Evolutionary conservation across 768 basidiomycete genomes (phyloP), one percentile per base, ranked within the genome.

Genomic region (Obba rivulosa): DNA sequence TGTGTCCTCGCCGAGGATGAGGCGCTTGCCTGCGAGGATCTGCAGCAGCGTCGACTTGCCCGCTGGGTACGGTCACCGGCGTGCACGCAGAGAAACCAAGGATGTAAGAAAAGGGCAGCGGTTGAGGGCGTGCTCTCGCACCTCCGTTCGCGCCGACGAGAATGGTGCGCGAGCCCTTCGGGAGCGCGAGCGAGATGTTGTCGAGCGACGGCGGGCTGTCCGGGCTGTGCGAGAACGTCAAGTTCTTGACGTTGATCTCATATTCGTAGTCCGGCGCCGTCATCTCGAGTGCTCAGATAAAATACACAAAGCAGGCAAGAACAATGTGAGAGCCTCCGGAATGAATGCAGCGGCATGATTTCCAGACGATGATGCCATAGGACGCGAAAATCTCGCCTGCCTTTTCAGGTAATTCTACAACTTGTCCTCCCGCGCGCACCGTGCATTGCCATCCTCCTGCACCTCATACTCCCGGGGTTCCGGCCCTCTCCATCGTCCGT

Each of bases 31-130:
- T 0, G 95, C 95, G 5, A 97, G 76, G 48, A 98, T 86, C 60
- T 95, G 89, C 16, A 99, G 75, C 11, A 99, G 73, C 4, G 95
- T 97, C n/a, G 92, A 94, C 68, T 99, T 97, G 8, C 95, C 95
- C 43, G 91, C 87, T 87, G 56, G 31, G 2, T 2, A 21, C 23
- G 11, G n/a, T 17, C 36, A 34, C 7, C 41, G 17, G 31, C 37
- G 22, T 37, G 17, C 14, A 48, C 34, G 40, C 45, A 34, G 17
- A 28, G 41, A 38, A 3, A 35, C 18, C 3, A 16, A 24, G 5
- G 36, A 25, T 8, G 25, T 28, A 11, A 25, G 1, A 13, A 49
- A 13, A 5, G 7, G 28, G 13, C 5, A 13, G 28, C 5, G 28
- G 28, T 5, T 31, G 7, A 31, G 43, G 34, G 59, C 80, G n/a